phyloP scores from a whole-genome alignment of 2,329 filamentous ascomycete species.

The Calonectria leucothoes region DNA sequence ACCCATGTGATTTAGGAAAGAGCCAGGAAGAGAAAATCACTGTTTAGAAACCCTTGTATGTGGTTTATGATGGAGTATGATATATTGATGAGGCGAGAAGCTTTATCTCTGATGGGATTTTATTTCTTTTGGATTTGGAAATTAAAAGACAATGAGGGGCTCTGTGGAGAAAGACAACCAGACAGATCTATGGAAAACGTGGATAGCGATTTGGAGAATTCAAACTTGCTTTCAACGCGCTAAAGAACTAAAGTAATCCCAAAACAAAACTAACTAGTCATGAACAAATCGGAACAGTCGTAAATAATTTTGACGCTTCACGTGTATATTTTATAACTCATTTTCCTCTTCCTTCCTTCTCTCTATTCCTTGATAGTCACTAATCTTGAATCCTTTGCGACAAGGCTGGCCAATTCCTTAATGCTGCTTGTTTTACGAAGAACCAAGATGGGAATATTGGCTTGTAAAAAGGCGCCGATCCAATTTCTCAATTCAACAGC shows the following conservation, averaged over 20 bases:
- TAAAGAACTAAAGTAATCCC: neutral
- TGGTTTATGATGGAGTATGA: neutral
- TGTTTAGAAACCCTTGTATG: neutral
- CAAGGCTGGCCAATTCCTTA: constrained; percentile 31
- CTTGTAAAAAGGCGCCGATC: constrained; percentile 38
- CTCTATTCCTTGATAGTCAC: constrained; percentile 25
- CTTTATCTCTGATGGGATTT: neutral
- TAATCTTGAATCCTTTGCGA: constrained; percentile 36
- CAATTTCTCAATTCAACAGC: constrained; percentile 47
- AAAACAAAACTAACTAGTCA: neutral
- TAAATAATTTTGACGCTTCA: neutral
- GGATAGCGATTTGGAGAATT: no score
- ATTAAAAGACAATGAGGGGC: neutral
- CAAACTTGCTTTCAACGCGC: neutral
- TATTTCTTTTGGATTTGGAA: neutral
- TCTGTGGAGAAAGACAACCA: neutral
- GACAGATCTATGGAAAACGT: neutral
- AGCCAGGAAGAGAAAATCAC: neutral
- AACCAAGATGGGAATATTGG: constrained; percentile 35
- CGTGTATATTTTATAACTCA: neutral
- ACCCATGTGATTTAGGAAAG: neutral
- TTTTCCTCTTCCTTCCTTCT: neutral
- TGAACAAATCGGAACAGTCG: neutral
- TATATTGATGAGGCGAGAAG: no score
- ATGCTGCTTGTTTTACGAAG: constrained; percentile 38